A percentile compares a stretch with the other conserved stretches of the same genome.
These are phyloP conservation scores for Ceratocystis destructans DNA, from an alignment of 2,329 filamentous ascomycete species.

Conservation along the genomic window DNA sequence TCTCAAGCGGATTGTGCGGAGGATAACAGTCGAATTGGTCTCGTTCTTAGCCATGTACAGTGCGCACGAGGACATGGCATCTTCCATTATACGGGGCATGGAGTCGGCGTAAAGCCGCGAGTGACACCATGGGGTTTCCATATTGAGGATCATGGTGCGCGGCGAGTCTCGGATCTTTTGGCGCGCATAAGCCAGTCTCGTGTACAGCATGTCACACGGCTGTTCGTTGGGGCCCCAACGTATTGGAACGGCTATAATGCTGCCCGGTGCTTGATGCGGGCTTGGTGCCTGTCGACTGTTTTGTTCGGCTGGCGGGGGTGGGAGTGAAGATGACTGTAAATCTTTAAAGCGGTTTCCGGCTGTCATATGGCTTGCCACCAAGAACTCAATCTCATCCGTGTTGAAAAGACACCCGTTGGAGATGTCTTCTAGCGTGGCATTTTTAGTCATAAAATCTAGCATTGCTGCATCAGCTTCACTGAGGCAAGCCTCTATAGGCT, in stretches of 20 bases:
- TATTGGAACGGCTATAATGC: neutral
- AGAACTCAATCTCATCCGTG: constrained; percentile 20
- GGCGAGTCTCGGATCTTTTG: constrained; percentile 39
- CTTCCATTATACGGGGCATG: constrained; percentile 40
- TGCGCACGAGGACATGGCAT: constrained; percentile 40
- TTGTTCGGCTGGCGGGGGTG: neutral
- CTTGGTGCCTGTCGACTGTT: neutral
- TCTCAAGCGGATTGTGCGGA: constrained; percentile 34
- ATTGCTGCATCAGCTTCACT: neutral
- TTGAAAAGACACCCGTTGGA: neutral
- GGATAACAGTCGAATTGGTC: constrained; percentile 35
- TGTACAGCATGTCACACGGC: constrained; percentile 23
- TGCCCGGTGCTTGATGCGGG: neutral
- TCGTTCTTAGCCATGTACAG: constrained; percentile 38
- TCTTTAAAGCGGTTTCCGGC: neutral
- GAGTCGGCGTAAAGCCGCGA: constrained; percentile 34
- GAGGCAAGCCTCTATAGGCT: neutral
- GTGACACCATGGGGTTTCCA: constrained; percentile 41
- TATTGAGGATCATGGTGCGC: constrained; percentile 35
- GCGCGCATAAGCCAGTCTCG: constrained; percentile 32
- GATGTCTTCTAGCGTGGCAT: constrained; percentile 9
- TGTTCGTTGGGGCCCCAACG: constrained; percentile 19
- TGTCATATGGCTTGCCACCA: constrained; percentile 22
- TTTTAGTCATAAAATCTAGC: neutral
- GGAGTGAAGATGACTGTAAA: neutral